Conservation (phyloP, 2,329 filamentous ascomycete species). For the Cercospora berteroae region DNA sequence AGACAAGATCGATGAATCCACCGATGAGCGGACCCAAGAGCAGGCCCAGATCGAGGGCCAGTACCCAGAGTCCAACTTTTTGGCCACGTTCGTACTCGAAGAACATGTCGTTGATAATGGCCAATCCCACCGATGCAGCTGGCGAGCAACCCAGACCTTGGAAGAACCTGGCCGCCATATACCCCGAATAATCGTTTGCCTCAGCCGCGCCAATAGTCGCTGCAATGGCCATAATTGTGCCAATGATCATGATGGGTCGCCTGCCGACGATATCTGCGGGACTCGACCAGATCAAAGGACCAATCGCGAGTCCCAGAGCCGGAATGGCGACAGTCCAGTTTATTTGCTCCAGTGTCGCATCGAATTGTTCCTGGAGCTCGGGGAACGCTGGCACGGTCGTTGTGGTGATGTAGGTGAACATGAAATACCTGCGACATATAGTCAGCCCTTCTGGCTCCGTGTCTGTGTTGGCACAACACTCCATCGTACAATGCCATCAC, state of each 20-base stretch:
- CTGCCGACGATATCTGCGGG: constrained; percentile 24
- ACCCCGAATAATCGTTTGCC: constrained; percentile 13
- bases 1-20: constrained; percentile 21
- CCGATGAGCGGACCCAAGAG: constrained; percentile 22
- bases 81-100: constrained; percentile 25
- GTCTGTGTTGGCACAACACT: background rate
- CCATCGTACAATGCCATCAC: constrained; percentile 20
- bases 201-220: constrained; percentile 23
- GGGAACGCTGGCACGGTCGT: constrained; percentile 23
- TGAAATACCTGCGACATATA: constrained; percentile 17
- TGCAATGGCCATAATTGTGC: constrained; percentile 19
- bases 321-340: constrained; percentile 26
- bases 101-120: constrained; percentile 25
- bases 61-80: constrained; percentile 22
- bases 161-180: constrained; percentile 25
- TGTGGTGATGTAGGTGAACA: constrained; percentile 26
- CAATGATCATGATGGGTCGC: constrained; percentile 22
- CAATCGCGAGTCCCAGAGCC: constrained; percentile 18
- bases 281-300: constrained; percentile 22
- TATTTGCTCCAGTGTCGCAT: constrained; percentile 21
- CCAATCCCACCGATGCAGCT: constrained; percentile 23
- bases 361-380: constrained; percentile 19
- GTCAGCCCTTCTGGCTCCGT: background rate
- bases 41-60: constrained; percentile 23
- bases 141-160: constrained; percentile 22